Base-by-base conservation (phyloP, 805 yeast species). In the Vanderwaltozyma yarrowii region DNA sequence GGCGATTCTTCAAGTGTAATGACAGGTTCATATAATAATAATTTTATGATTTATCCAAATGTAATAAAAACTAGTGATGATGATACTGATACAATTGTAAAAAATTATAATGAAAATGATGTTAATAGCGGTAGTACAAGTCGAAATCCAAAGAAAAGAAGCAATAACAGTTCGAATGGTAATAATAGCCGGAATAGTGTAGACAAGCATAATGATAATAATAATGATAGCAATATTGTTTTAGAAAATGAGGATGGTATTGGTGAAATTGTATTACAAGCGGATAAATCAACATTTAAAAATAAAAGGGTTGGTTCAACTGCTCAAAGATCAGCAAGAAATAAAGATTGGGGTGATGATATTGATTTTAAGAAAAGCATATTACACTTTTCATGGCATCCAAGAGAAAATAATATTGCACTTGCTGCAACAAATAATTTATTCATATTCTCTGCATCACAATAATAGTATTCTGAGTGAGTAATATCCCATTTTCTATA, bases 331-430 rank as follows among this genome's bases (percentile, higher is more conserved):
- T 68, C 65, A 61, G 52, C 55, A 30, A 55, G 55, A 32, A 52
- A 46, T 34, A 60, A 59, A 43, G 61, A 76, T 45, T 71, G 81
- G 57, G 70, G 74, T 37, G 76, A 78, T 54, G 89, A 80, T 56
- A 83, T 88, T 48, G 97, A 94, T 64, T 92, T 88, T 69, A 86
- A 88, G 64, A 89, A 88, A 71, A 80, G 85, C 62, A 88, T 92
- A 43, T 70, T 89, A 62, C 97, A 92, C 65, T 71, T 87, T 62
- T 86, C 96, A 60, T 92, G 99, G 98, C 98, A 92, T 69, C 98
- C 99, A 46, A 71, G 70, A 50, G 98, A 94, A 65, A 86, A 92
- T 65, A 79, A 92, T 37, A 95, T 92, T 49, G 98, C 98, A 31
- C 84, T 92, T 56, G 97, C 97, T 35, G 97, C 98, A 15, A 92